phyloP scores from a whole-genome alignment of 345 rosid genomes.

The Erodium maritimum region DNA sequence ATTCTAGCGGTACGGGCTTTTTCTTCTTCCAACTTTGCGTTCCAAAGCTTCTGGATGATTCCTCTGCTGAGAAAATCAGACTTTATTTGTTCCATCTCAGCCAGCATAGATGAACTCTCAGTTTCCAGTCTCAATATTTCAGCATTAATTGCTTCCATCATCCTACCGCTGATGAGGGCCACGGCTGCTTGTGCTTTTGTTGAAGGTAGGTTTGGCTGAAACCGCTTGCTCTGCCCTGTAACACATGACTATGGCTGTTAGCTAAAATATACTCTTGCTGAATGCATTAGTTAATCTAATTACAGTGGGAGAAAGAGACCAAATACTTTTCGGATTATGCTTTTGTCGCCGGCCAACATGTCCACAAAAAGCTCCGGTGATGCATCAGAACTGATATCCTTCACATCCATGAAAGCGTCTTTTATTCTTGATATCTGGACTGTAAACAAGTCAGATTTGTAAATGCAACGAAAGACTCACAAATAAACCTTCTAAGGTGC shows the following conservation, averaged over 20 bases:
- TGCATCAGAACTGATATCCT: constrained; percentile 36
- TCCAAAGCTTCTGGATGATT: constrained; percentile 55
- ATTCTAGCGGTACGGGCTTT: constrained; percentile 32
- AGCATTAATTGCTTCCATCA: constrained; percentile 40
- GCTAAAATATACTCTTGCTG: too few species aligned
- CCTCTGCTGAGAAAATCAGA: constrained; percentile 50
- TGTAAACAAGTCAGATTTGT: constrained; percentile 74
- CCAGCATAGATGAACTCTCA: constrained; percentile 35
- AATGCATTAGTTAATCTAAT: too few species aligned
- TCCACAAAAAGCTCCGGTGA: constrained; percentile 62
- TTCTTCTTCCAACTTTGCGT: constrained; percentile 48
- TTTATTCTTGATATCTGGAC: constrained; percentile 90
- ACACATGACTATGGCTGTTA: too few species aligned
- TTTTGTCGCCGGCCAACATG: constrained; percentile 51
- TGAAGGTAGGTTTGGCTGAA: constrained; percentile 69
- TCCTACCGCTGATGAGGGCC: constrained; percentile 65
- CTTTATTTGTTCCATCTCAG: constrained; percentile 52
- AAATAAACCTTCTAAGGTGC: constrained; percentile 10
- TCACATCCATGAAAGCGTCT: constrained; percentile 71
- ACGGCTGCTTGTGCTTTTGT: constrained; percentile 83
- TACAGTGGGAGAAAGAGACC: constrained; percentile 35
- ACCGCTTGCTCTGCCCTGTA: constrained; percentile 71
- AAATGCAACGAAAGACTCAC: constrained; percentile 25
- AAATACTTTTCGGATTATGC: constrained; percentile 74
- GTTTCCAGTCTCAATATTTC: constrained; percentile 59